phyloP scores from a whole-genome alignment of 805 yeast species.

The Candida hispaniensis region DNA sequence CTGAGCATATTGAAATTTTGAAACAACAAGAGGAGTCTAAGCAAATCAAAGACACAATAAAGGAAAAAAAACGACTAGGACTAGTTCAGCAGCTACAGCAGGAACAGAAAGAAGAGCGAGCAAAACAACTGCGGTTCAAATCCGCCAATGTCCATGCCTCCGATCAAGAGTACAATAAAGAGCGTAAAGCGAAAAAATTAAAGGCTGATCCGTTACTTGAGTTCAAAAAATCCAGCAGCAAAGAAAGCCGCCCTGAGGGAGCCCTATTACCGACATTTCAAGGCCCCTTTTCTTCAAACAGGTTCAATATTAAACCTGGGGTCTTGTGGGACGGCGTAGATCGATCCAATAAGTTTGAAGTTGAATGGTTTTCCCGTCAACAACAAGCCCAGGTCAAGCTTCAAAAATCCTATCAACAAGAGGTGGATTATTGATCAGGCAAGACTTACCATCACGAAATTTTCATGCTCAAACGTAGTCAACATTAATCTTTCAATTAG shows the following conservation, averaged over 20 bases:
- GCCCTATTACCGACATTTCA: not conserved
- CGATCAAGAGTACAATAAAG: conserved; percentile 10
- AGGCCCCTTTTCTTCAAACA: conserved; percentile 4
- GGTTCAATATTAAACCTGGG: conserved; percentile 12
- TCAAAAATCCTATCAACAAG: conserved; percentile 9
- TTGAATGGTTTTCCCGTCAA: conserved; percentile 6
- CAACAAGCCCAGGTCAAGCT: conserved; percentile 10
- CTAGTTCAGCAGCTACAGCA: conserved; percentile 7
- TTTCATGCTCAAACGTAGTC: no score
- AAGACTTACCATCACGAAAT: no score
- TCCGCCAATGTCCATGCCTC: not conserved
- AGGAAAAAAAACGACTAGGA: conserved; percentile 6
- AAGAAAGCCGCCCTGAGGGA: not conserved
- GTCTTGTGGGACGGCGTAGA: conserved; percentile 10
- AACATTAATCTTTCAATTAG: no score
- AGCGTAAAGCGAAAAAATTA: conserved; percentile 2
- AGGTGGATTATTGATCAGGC: conserved; percentile 2
- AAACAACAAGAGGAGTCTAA: conserved; percentile 5
- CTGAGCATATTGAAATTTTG: conserved; percentile 7
- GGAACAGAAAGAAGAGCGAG: conserved; percentile 1
- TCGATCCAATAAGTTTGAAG: conserved; percentile 7
- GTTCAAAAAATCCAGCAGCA: conserved; percentile 2
- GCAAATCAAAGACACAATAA: conserved; percentile 1
- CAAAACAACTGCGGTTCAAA: conserved; percentile 5
- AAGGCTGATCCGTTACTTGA: conserved; percentile 9